Percentiles rank a stretch among this genome's conserved stretches.
These are phyloP conservation scores for Colletotrichum euphorbiae DNA, from an alignment of 2,329 filamentous ascomycete species.

Conservation along the genomic window DNA sequence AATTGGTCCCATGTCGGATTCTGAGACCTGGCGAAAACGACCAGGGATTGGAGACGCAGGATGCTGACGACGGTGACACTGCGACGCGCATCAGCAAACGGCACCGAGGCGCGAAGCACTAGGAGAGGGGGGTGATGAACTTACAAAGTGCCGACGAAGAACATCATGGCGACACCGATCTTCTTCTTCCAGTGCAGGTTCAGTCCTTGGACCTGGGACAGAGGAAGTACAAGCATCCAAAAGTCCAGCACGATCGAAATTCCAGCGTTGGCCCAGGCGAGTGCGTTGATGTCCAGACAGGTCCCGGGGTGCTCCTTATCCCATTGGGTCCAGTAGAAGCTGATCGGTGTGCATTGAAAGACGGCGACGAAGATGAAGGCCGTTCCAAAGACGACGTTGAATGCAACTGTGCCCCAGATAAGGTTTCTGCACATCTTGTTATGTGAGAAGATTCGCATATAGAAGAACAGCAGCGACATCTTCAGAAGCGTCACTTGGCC, in stretches of 20 bases:
- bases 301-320: conserved; percentile 57
- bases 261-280: conserved; percentile 64
- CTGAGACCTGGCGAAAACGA: conserved; percentile 46
- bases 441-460: conserved; percentile 64
- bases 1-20: conserved; percentile 53
- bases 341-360: conserved; percentile 64
- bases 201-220: conserved; percentile 56
- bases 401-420: conserved; percentile 56
- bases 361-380: conserved; percentile 56
- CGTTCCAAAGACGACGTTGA: conserved; percentile 54
- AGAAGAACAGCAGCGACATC: conserved; percentile 65
- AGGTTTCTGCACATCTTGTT: conserved; percentile 50
- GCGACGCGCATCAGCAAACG: conserved; percentile 9
- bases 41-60: conserved; percentile 50
- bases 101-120: not conserved
- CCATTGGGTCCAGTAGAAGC: conserved; percentile 66
- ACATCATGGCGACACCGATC: conserved; percentile 62
- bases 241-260: conserved; percentile 65
- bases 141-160: conserved; percentile 61
- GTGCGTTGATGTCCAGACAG: conserved; percentile 62
- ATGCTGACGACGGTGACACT: conserved; percentile 54
- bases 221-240: conserved; percentile 63
- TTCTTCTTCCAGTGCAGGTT: conserved; percentile 61
- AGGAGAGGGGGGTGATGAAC: conserved; percentile 22
- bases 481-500: conserved; percentile 59